Base-by-base conservation (phyloP, 2,329 filamentous ascomycete species). In the Parafenestella ontariensis region DNA sequence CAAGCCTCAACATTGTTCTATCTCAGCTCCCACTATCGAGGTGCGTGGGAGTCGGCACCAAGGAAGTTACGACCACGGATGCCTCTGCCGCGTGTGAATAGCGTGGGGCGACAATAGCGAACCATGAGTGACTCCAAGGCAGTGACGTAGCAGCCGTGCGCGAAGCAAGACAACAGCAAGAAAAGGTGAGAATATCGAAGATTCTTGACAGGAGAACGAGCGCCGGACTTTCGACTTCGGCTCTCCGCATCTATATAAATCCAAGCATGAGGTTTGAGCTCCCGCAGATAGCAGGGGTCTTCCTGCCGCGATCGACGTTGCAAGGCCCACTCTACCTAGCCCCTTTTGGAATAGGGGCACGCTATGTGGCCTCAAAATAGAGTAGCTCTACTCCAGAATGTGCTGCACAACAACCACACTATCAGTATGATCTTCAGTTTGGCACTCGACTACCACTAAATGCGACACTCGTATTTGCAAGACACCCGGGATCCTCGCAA, bases 201-300 rank as follows among this genome's bases (percentile, higher is more conserved):
- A 31, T 43, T 31, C 37, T 47, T 45, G 37, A 24, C 39, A 28
- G 29, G 31, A 36, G 43, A 23, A 49, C 39, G 36, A 36, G 44
- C 34, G 21, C 58, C 63, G 59, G 58, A 62, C 57, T 56, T 61
- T 57, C 40, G 36, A 49, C 46, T 41, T 67, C 65, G 66, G 66
- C 64, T 70, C 64, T 68, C 64, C 66, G 55, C 65, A 66, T 20
- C 34, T 31, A 55, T 52, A 46, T 52, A 46, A 46, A 20, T 49
- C n/a, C 34, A 39, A 40, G 54, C 33, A 48, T 47, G 46, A 54
- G 26, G 21, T 24, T 42, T 41, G 42, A 50, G 42, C 51, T 58
- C 24, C 46, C 26, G 47, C 23, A 33, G 37, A 15, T 37, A 31
- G 33, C 31, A 50, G 48, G 52, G 49, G 48, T 58, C 23, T 39